Conservation (phyloP, 2,329 filamentous ascomycete genomes). For the Esteya vermicola region DNA sequence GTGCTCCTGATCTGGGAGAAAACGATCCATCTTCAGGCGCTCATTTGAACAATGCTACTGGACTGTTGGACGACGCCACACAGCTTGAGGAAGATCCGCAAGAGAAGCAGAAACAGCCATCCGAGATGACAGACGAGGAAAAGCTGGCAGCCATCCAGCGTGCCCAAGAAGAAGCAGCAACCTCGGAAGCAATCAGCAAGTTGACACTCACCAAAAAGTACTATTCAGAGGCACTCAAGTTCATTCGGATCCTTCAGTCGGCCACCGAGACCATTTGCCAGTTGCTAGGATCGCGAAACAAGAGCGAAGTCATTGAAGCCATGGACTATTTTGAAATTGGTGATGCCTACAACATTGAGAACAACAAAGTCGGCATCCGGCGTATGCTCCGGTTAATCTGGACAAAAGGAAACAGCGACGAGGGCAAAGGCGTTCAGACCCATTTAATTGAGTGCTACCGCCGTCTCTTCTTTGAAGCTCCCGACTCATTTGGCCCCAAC, state of each 20-base stretch:
- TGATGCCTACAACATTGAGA: conserved; percentile 91
- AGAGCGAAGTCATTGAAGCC: conserved; percentile 95
- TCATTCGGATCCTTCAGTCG: conserved; percentile 81
- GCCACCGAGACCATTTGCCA: conserved; percentile 73
- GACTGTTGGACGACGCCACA: conserved; percentile 77
- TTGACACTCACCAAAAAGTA: conserved; percentile 80
- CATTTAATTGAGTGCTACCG: conserved; percentile 97
- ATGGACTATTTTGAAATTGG: conserved; percentile 97
- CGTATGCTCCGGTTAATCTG: conserved; percentile 95
- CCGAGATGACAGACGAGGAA: conserved; percentile 64
- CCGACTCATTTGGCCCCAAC: conserved; percentile 72
- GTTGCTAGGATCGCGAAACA: conserved; percentile 85
- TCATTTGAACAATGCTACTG: conserved; percentile 53
- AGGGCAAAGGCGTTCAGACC: conserved; percentile 93
- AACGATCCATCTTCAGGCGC: too few species aligned
- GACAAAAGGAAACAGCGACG: conserved; percentile 98
- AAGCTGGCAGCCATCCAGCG: conserved; percentile 61
- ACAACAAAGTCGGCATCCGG: conserved; percentile 81
- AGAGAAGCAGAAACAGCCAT: conserved; percentile 40
- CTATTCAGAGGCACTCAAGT: conserved; percentile 83
- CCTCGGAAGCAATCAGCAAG: conserved; percentile 75
- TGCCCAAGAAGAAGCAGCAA: conserved; percentile 74
- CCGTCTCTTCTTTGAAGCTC: conserved; percentile 88
- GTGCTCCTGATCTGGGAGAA: conserved; percentile 58
- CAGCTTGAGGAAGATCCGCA: conserved; percentile 61